Conservation (phyloP, 2,329 filamentous ascomycete genomes). For the Alternaria conjuncta region DNA sequence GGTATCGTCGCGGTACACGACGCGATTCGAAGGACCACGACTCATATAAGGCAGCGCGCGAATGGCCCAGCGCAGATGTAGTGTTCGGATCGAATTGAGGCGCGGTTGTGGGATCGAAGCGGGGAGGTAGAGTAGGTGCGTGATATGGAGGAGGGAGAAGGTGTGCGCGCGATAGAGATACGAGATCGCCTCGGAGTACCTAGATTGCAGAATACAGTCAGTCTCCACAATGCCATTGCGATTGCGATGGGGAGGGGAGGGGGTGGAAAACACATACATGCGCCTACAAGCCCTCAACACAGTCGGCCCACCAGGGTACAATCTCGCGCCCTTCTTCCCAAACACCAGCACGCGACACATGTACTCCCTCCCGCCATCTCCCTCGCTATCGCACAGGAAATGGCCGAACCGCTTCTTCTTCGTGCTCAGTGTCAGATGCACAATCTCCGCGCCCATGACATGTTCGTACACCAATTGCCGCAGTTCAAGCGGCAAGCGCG, state of each 20-base stretch:
- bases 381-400: conserved; percentile 36
- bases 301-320: conserved; percentile 16
- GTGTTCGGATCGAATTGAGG: conserved; percentile 34
- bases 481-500: conserved; percentile 40
- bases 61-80: conserved; percentile 43
- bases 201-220: conserved; percentile 8
- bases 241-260: neutral
- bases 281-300: conserved; percentile 36
- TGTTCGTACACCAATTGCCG: conserved; percentile 41
- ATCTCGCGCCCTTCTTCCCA: conserved; percentile 23
- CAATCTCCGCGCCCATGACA: conserved; percentile 33
- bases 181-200: conserved; percentile 41
- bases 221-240: neutral
- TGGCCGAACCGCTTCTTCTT: conserved; percentile 41
- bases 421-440: conserved; percentile 41
- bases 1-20: conserved; percentile 46
- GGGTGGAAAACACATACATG: conserved; percentile 29
- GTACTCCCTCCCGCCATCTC: conserved; percentile 22
- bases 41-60: conserved; percentile 42
- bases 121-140: conserved; percentile 44
- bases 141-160: conserved; percentile 44
- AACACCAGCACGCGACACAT: conserved; percentile 40
- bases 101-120: conserved; percentile 32
- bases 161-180: conserved; percentile 39
- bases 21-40: conserved; percentile 24